A percentile compares a stretch with the other conserved stretches of the same genome.
Conservation (phyloP, 208 protist genomes). For the Trypanosoma melophagium region DNA sequence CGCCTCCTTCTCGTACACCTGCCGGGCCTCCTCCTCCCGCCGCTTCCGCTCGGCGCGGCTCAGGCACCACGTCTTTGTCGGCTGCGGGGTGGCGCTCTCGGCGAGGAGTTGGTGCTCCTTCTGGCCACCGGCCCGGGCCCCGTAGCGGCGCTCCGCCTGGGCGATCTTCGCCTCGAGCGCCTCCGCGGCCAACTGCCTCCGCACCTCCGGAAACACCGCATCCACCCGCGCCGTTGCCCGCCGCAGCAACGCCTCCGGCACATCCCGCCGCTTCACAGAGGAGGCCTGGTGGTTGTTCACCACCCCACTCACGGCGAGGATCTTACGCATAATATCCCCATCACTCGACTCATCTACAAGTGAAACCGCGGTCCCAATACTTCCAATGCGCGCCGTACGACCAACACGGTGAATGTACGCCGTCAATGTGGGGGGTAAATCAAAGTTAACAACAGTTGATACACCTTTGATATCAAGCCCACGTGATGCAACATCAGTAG, state of each 20-base stretch:
- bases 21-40: slow-evolving; percentile 65
- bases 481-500: slow-evolving; percentile 90
- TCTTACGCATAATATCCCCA: slow-evolving; percentile 88
- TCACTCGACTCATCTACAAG: slow-evolving; percentile 90
- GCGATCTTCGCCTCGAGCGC: slow-evolving; percentile 71
- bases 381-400: slow-evolving; percentile 95
- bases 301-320: slow-evolving; percentile 77
- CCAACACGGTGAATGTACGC: slow-evolving; percentile 99
- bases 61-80: slow-evolving; percentile 75
- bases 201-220: slow-evolving; percentile 53
- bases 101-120: slow-evolving; percentile 13
- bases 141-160: slow-evolving; percentile 77
- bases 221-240: slow-evolving; percentile 44
- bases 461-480: slow-evolving; percentile 97
- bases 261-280: slow-evolving; percentile 76
- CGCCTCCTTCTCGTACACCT: slow-evolving; percentile 82
- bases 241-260: slow-evolving; percentile 50
- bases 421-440: slow-evolving; percentile 95
- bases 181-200: slow-evolving; percentile 65
- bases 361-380: slow-evolving; percentile 92
- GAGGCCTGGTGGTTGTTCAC: slow-evolving; percentile 75
- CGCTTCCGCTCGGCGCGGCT: slow-evolving; percentile 65
- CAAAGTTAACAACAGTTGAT: slow-evolving; percentile 97
- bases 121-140: slow-evolving; percentile 16
- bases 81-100: slow-evolving; percentile 36